phyloP scores from a whole-genome alignment of 75 land plant genomes.

The Chamaecyparis obtusa region DNA sequence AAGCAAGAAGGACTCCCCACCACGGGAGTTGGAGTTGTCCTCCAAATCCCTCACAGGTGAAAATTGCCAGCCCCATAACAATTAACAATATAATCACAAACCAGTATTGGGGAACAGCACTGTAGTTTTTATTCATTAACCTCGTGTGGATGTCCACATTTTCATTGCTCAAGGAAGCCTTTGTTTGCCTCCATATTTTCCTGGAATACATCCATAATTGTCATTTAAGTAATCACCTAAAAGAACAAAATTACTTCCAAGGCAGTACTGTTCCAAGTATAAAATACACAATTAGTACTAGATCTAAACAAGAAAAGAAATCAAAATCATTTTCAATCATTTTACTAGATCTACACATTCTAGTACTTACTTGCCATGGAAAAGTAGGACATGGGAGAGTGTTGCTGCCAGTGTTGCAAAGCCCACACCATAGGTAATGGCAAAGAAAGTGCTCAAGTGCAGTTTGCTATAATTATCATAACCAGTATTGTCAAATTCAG shows the following conservation, averaged over 20 bases:
- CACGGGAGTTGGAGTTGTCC: constrained; percentile 55
- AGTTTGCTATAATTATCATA: constrained; percentile 43
- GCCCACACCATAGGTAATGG: constrained; percentile 53
- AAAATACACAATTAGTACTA: too few species aligned
- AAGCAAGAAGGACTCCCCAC: constrained; percentile 68
- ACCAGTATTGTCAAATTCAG: constrained; percentile 23
- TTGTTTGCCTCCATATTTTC: constrained; percentile 42
- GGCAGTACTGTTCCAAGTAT: too few species aligned
- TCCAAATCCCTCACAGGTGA: constrained; percentile 40
- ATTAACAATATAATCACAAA: constrained; percentile 18
- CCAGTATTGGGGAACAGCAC: constrained; percentile 62
- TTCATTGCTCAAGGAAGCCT: constrained; percentile 21
- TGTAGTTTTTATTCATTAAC: constrained; percentile 58
- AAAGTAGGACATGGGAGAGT: constrained; percentile 60
- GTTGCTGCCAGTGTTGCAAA: constrained; percentile 67
- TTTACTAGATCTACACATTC: neutral
- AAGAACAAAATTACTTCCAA: neutral
- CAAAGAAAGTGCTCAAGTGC: constrained; percentile 57
- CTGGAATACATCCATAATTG: constrained; percentile 13
- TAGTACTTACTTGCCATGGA: constrained; percentile 55
- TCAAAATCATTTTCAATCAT: too few species aligned
- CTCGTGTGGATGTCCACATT: constrained; percentile 49
- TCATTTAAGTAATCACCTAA: neutral
- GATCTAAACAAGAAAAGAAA: neutral
- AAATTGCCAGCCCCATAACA: constrained; percentile 19